phyloP scores from a whole-genome alignment of 805 yeast species.

The Hyphopichia homilentoma region DNA sequence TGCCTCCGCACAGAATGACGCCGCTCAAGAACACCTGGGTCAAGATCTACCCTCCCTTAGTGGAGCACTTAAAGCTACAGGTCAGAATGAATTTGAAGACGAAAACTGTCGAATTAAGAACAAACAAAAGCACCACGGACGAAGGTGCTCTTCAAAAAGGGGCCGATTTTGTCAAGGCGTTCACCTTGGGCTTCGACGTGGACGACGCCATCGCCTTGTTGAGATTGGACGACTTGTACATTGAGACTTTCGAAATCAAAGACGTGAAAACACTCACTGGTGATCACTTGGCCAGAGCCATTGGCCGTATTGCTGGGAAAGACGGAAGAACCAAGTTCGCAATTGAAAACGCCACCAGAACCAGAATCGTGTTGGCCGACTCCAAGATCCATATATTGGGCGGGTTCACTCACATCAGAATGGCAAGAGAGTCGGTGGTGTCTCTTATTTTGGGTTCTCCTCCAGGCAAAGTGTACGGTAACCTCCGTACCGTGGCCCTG shows the following conservation, averaged over 20 bases:
- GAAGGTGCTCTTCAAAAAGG: slow-evolving; percentile 96
- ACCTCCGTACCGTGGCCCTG: slow-evolving; percentile 93
- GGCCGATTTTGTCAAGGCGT: slow-evolving; percentile 94
- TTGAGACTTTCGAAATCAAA: slow-evolving; percentile 94
- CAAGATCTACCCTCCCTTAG: slow-evolving; percentile 92
- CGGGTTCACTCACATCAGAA: slow-evolving; percentile 93
- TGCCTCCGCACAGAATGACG: slow-evolving; percentile 96
- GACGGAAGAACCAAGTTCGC: slow-evolving; percentile 99
- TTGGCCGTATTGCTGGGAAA: slow-evolving; percentile 99
- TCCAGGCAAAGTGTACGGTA: slow-evolving; percentile 97
- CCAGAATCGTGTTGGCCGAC: slow-evolving; percentile 96
- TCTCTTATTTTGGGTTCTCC: slow-evolving; percentile 94
- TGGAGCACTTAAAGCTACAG: slow-evolving; percentile 90
- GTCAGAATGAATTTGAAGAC: slow-evolving; percentile 91
- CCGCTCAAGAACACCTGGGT: slow-evolving; percentile 90
- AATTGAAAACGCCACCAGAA: slow-evolving; percentile 96
- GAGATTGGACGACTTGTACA: slow-evolving; percentile 91
- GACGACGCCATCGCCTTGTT: slow-evolving; percentile 95
- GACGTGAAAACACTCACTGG: slow-evolving; percentile 95
- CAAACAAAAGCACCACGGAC: slow-evolving; percentile 79
- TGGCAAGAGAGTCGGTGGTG: slow-evolving; percentile 98
- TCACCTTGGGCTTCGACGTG: slow-evolving; percentile 92
- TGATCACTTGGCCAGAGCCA: slow-evolving; percentile 96
- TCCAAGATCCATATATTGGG: slow-evolving; percentile 95
- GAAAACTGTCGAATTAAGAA: slow-evolving; percentile 84